Base-by-base conservation (phyloP, 495 filamentous ascomycete species). In the Talaromyces adpressus region DNA sequence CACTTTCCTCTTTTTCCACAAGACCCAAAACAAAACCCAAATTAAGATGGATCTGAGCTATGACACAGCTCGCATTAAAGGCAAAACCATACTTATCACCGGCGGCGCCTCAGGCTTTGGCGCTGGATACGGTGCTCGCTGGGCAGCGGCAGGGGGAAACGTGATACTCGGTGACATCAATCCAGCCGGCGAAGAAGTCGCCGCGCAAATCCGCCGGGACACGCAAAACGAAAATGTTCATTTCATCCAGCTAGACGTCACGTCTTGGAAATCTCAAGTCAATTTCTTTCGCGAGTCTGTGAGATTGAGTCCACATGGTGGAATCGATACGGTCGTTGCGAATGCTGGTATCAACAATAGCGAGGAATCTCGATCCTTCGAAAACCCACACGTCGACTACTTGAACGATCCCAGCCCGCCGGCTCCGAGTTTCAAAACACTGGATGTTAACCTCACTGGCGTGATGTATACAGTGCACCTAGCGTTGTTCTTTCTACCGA, bases 401-500 rank as follows among this genome's bases (percentile, higher is more conserved):
- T 47, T 56, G 45, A 63, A 63, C 30, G 61, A 63, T 27, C 61
- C 61, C 14, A 30, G 29, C 32, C 82, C 84, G 5, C 77, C 77
- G 7, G 69, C 80, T 32, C 87, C 85, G 1, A 65, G 73, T 23
- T 76, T 85, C 25, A 72, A 72, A 5, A 77, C 83, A 59, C 54
- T 88, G 18, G 77, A 82, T 59, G 81, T 88, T 4, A 89, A 90
- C 69, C 65, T 87, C 36, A 83, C 75, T 22, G 89, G 88, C 36
- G 83, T 85, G 23, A 69, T 87, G 62, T 89, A 85, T 72, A 89
- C 88, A 0, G 75, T 78, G 1, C 84, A 87, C 62, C 77, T 91
- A 6, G 87, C 69, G 49, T 29, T 66, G 51, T 70, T 66, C 64
- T 71, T 66, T 53, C 64, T 72, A 22, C 49, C 57, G 14, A 62